Evolutionary conservation across 1,139 yeast genomes (phyloP), one percentile per base, ranked within the genome.

Genomic region (Taphrina sp.): DNA sequence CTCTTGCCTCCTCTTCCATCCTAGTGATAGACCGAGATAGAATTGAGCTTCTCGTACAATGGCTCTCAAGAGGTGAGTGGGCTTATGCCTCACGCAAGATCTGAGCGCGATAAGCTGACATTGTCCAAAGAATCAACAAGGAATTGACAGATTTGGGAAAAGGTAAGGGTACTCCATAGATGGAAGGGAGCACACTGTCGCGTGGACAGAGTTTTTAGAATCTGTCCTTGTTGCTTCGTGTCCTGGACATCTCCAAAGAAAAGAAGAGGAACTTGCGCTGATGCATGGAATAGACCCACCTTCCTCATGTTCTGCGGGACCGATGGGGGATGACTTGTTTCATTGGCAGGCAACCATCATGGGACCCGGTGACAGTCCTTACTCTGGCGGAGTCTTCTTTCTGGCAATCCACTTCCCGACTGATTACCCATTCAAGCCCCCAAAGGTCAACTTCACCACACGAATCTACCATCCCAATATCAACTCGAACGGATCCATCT

Each of bases 241-340:
- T n/a, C n/a, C n/a, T n/a, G n/a, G n/a, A n/a, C n/a, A n/a, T n/a
- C n/a, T n/a, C n/a, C n/a, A n/a, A n/a, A n/a, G n/a, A n/a, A n/a
- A n/a, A n/a, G n/a, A n/a, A n/a, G n/a, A n/a, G n/a, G n/a, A n/a
- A n/a, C n/a, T n/a, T n/a, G n/a, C n/a, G n/a, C n/a, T n/a, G n/a
- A n/a, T n/a, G n/a, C n/a, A n/a, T n/a, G 31, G 20, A 10, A 26
- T 23, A 79, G 99, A 92, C 72, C 99, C 98, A 63, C 98, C 98
- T 68, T 87, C 97, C 60, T 89, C 96, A 52, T 94, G 98, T 74
- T 89, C 97, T 38, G 98, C 98, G 8, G 99, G 98, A 52, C 99
- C 99, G 66, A 95, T 88, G 52, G 96, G 96, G 57, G 97, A 92
- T 67, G 95, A 88, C 70, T 77, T 88, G 56, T 88, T 83, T 75